Base-by-base conservation (phyloP, 2,329 filamentous ascomycete species). In the Trematosphaeria pertusa region DNA sequence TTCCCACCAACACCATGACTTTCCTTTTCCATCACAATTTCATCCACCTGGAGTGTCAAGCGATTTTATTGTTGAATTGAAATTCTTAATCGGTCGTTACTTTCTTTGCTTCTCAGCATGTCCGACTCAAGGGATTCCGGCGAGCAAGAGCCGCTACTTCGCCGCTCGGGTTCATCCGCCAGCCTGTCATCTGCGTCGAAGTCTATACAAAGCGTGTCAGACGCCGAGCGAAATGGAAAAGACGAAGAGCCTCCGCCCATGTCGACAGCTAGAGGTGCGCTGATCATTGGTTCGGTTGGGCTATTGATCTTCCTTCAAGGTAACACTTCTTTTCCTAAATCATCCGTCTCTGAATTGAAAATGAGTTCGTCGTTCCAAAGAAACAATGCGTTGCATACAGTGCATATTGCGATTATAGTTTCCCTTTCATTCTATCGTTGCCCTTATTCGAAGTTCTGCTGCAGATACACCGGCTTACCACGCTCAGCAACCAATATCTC, bases 401-500 rank as follows among this genome's bases (percentile, higher is more conserved):
- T n/a, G n/a, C n/a, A n/a, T n/a, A n/a, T n/a, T n/a, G n/a, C n/a
- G n/a, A n/a, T n/a, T n/a, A n/a, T n/a, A 10, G 31, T 34, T 7
- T 17, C 31, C 14, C 9, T 28, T 28, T 8, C 12, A 8, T 12
- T 31, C 11, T 36, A 22, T 38, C n/a, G 19, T 22, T 12, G 26
- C n/a, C 38, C 7, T 28, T 32, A 26, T 8, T 31, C 22, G 22
- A 5, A 31, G 26, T 5, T 49, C 28, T 47, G 80, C 80, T 81
- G 5, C 24, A 37, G 15, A 26, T 6, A 9, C 24, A 28, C 7
- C 8, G 2, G 20, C 62, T 72, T 45, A 65, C 58, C 12, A 37
- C 12, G 28, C 8, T 19, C 36, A 80, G 79, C 80, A 12, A 79
- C 82, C 52, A 94, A 94, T 63, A 89, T 92, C 73, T 89, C 86